Percentiles rank a stretch among this genome's conserved stretches.
Evolutionary conservation across 805 yeast species (phyloP).

Genomic region (Yarrowia sp.): DNA sequence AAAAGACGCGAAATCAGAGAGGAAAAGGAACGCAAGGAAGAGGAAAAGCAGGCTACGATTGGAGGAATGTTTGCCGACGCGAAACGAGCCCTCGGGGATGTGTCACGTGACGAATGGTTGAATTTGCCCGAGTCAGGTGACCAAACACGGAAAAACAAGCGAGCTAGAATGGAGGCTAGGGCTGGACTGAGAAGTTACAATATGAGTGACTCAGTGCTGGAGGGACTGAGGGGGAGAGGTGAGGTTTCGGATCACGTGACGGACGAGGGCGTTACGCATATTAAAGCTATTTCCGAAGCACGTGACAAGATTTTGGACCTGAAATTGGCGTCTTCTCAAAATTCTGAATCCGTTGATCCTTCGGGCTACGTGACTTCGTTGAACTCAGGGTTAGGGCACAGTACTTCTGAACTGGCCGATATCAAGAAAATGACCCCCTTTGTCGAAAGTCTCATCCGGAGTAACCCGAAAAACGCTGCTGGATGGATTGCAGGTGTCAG

Average conservation of each 20-base stretch:
- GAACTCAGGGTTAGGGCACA: constrained; percentile 32
- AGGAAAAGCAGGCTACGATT: constrained; percentile 39
- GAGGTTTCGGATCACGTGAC: constrained; percentile 34
- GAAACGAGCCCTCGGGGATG: constrained; percentile 56
- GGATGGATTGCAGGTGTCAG: constrained; percentile 88
- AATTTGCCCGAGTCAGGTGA: constrained; percentile 86
- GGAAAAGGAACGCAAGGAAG: constrained; percentile 33
- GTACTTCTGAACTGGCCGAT: constrained; percentile 50
- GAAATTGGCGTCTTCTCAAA: constrained; percentile 47
- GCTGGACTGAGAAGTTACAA: constrained; percentile 71
- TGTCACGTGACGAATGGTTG: constrained; percentile 74
- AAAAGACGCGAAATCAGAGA: constrained; percentile 36
- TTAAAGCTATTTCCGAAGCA: constrained; percentile 60
- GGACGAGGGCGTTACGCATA: constrained; percentile 43
- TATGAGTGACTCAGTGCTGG: constrained; percentile 68
- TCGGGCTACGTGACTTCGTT: constrained; percentile 47
- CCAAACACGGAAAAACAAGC: constrained; percentile 72
- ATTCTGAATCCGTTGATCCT: constrained; percentile 38
- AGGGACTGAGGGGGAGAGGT: constrained; percentile 39
- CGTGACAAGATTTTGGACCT: constrained; percentile 57
- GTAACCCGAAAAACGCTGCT: constrained; percentile 69
- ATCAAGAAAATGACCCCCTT: constrained; percentile 56
- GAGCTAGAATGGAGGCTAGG: constrained; percentile 62
- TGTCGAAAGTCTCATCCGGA: constrained; percentile 62
- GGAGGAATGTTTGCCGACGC: constrained; percentile 64